A percentile compares a stretch with the other conserved stretches of the same genome.
These are phyloP conservation scores for Hypoxylon sp. DNA, from an alignment of 2,329 filamentous ascomycete species.

Conservation along the genomic window DNA sequence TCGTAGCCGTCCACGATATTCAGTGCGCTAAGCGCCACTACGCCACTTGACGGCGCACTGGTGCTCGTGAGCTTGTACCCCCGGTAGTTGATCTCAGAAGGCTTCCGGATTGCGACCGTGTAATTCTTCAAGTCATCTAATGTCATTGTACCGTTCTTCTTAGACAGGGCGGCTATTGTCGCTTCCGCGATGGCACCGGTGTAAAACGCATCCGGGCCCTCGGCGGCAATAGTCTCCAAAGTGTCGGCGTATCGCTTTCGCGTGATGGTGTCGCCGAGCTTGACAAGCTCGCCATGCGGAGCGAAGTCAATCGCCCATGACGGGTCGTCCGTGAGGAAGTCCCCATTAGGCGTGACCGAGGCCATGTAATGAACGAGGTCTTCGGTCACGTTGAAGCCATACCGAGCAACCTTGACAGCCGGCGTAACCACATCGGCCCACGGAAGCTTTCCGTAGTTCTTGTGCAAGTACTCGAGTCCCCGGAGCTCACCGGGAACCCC, in stretches of 20 bases:
- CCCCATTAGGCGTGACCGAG: conserved; percentile 55
- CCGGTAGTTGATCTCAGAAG: conserved; percentile 72
- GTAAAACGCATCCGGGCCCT: conserved; percentile 56
- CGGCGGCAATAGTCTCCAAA: conserved; percentile 62
- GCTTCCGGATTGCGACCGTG: conserved; percentile 71
- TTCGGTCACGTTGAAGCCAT: conserved; percentile 77
- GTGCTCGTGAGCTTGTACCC: conserved; percentile 76
- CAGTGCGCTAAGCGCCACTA: conserved; percentile 76
- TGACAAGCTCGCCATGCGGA: conserved; percentile 50
- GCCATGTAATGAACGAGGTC: conserved; percentile 77
- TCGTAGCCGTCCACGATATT: conserved; percentile 81
- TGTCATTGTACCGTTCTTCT: conserved; percentile 81
- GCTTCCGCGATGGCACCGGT: conserved; percentile 55
- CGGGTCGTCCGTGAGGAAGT: conserved; percentile 77
- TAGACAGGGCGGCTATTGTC: conserved; percentile 70
- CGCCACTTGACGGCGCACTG: conserved; percentile 79
- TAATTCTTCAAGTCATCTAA: conserved; percentile 83
- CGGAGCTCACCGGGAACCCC: conserved; percentile 78
- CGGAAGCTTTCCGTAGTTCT: conserved; percentile 70
- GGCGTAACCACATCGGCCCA: conserved; percentile 77
- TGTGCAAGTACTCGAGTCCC: conserved; percentile 80
- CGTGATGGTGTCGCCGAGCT: conserved; percentile 55
- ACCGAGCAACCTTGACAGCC: conserved; percentile 76
- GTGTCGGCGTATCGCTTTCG: conserved; percentile 66
- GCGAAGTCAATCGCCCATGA: conserved; percentile 89